phyloP scores from a whole-genome alignment of 306 rosid species.

The Chamaecrista fasciculata region DNA sequence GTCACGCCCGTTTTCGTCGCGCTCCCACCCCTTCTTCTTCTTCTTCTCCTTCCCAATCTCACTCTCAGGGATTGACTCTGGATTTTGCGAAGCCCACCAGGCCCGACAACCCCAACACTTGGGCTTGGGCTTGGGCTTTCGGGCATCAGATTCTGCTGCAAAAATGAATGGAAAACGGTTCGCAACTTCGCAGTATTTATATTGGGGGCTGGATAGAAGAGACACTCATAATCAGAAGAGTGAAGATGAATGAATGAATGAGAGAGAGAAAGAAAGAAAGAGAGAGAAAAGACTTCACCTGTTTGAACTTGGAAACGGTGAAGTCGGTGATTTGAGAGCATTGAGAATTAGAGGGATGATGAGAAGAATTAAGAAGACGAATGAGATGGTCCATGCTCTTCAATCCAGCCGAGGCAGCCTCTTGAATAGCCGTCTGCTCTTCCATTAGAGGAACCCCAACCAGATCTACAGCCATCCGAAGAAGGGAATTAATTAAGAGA shows the following conservation, averaged over 20 bases:
- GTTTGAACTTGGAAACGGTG: slow-evolving; percentile 73
- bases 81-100: slow-evolving; percentile 29
- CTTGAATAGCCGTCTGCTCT: slow-evolving; percentile 55
- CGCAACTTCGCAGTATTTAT: slow-evolving; percentile 76
- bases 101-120: no score
- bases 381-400: slow-evolving; percentile 75
- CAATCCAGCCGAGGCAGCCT: slow-evolving; percentile 65
- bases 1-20: slow-evolving; percentile 90
- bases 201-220: slow-evolving; percentile 25
- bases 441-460: slow-evolving; percentile 34
- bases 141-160: slow-evolving; percentile 30
- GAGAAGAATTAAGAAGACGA: slow-evolving; percentile 43
- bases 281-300: slow-evolving; percentile 45
- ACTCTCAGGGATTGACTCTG: slow-evolving; percentile 1
- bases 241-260: slow-evolving; percentile 24
- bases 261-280: slow-evolving; percentile 39
- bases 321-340: slow-evolving; percentile 60
- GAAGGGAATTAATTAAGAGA: no score
- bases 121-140: no score
- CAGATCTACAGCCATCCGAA: slow-evolving; percentile 53
- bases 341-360: slow-evolving; percentile 15
- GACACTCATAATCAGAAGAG: no score
- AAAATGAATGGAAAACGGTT: slow-evolving; percentile 69
- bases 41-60: background rate
- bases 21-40: slow-evolving; percentile 35